Conservation (phyloP, 2,329 filamentous ascomycete genomes). For the Penicillium occitanis region DNA sequence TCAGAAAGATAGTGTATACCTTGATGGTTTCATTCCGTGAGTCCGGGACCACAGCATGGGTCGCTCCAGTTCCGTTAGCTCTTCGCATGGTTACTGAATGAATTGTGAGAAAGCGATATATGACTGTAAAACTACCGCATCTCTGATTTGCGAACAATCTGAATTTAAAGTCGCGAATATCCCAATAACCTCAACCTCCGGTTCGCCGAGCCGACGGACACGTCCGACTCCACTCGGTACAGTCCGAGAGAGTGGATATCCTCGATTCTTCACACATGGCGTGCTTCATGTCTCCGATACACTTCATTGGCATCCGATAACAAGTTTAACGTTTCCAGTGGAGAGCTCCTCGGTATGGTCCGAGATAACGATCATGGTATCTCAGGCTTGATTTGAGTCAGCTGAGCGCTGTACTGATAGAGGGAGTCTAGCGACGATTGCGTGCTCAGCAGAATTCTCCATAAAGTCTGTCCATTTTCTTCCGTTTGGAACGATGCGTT, state of each 20-base stretch:
- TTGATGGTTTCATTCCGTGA: background rate
- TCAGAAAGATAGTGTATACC: background rate
- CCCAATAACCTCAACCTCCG: background rate
- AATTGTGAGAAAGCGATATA: background rate
- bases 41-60: background rate
- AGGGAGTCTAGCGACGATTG: background rate
- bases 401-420: background rate
- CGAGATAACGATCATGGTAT: slow-evolving; percentile 2
- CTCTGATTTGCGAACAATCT: background rate
- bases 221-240: background rate
- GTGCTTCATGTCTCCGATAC: background rate
- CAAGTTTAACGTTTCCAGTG: slow-evolving; percentile 6
- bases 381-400: background rate
- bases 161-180: background rate
- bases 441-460: slow-evolving; percentile 1
- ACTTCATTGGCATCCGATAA: background rate
- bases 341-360: slow-evolving; percentile 10
- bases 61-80: slow-evolving; percentile 5
- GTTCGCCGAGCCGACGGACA: background rate
- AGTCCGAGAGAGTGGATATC: background rate
- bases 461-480: background rate
- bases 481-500: background rate
- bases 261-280: background rate
- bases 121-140: background rate
- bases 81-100: background rate